A percentile compares a stretch with the other conserved stretches of the same genome.
These are phyloP conservation scores for Cryptococcus floricola DNA, from an alignment of 1,284 basidiomycete species.

Conservation along the genomic window DNA sequence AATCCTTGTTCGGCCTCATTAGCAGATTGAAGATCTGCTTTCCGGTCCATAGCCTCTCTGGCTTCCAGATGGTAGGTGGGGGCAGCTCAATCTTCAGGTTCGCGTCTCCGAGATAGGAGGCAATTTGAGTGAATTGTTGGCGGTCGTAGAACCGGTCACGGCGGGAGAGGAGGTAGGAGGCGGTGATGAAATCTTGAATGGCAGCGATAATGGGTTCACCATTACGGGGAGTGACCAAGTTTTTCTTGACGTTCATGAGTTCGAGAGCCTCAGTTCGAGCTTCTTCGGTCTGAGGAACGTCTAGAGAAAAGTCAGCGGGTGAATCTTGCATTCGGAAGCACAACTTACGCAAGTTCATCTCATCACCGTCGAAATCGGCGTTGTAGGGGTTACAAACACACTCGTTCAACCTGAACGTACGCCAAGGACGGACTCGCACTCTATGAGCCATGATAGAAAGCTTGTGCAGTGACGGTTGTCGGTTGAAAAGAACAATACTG, in stretches of 20 bases:
- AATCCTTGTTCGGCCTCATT: constrained; percentile 87
- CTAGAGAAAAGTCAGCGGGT: constrained; percentile 54
- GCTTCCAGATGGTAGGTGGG: constrained; percentile 91
- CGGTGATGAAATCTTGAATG: constrained; percentile 98
- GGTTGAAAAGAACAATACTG: constrained; percentile 92
- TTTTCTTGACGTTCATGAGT: constrained; percentile 97
- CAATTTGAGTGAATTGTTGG: constrained; percentile 92
- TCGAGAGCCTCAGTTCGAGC: constrained; percentile 95
- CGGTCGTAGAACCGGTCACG: constrained; percentile 93
- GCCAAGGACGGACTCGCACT: constrained; percentile 86
- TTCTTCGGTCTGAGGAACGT: constrained; percentile 98
- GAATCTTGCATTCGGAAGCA: neutral
- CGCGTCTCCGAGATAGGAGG: constrained; percentile 90
- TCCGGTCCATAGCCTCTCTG: constrained; percentile 90
- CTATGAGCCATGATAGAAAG: constrained; percentile 99
- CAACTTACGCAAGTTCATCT: constrained; percentile 94
- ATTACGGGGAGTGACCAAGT: constrained; percentile 93
- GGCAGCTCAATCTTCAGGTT: constrained; percentile 91
- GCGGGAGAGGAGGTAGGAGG: constrained; percentile 89
- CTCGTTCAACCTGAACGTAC: constrained; percentile 96
- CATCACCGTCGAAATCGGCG: constrained; percentile 99
- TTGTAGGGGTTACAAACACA: constrained; percentile 99
- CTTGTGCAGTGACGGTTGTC: constrained; percentile 97
- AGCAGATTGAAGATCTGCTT: constrained; percentile 97
- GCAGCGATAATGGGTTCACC: constrained; percentile 98